Evolutionary conservation across 2,329 filamentous ascomycete species (phyloP).

Genomic region (Pseudogymnoascus verrucosus): DNA sequence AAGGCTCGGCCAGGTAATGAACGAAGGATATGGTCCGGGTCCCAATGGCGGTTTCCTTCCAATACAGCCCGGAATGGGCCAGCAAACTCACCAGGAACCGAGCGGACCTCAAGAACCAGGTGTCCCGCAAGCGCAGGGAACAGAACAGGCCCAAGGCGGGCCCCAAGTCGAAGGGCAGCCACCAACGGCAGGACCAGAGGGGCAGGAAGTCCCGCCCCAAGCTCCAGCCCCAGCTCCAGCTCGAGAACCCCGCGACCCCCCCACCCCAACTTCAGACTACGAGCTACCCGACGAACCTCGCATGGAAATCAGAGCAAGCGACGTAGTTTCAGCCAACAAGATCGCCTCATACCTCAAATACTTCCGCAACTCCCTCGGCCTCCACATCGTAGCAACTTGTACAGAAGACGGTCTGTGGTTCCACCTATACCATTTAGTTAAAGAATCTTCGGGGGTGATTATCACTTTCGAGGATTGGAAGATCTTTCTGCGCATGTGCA

Average conservation of each 20-base stretch:
- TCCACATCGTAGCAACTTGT: not conserved
- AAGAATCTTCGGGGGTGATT: not conserved
- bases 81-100: not conserved
- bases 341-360: not conserved
- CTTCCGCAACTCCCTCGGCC: not conserved
- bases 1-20: not conserved
- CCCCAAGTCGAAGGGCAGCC: not conserved
- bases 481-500: not conserved
- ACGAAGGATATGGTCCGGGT: not conserved
- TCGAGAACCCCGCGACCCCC: not conserved
- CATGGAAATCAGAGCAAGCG: not conserved
- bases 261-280: not conserved
- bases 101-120: not conserved
- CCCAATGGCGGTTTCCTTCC: too few species aligned
- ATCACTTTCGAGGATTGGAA: not conserved
- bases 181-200: not conserved
- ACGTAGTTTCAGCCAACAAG: not conserved
- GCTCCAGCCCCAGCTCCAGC: not conserved
- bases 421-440: not conserved
- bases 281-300: not conserved
- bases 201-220: too few species aligned
- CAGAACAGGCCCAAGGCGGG: not conserved
- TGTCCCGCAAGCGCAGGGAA: not conserved
- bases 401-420: not conserved
- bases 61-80: not conserved